Conservation (phyloP, 108 stramenopile genomes). For the Fragilaria radians region DNA sequence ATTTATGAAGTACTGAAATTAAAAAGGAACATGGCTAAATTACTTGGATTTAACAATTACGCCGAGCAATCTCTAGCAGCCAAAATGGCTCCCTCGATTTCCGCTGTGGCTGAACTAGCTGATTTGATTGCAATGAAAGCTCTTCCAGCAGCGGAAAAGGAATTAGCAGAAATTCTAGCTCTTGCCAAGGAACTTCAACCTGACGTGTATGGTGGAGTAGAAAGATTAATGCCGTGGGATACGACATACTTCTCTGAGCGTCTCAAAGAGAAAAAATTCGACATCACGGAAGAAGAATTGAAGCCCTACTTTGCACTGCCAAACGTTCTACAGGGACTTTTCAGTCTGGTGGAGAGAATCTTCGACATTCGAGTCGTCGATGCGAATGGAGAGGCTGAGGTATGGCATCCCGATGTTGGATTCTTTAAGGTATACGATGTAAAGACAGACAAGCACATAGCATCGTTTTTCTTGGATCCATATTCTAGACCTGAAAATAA, state of each 20-base stretch:
- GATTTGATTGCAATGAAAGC: slow-evolving; percentile 90
- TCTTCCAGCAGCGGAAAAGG: slow-evolving; percentile 84
- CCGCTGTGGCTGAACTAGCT: slow-evolving; percentile 77
- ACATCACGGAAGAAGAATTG: slow-evolving; percentile 93
- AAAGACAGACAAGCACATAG: slow-evolving; percentile 78
- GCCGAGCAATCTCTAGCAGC: slow-evolving; percentile 80
- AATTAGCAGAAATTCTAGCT: slow-evolving; percentile 81
- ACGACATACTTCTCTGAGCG: slow-evolving; percentile 89
- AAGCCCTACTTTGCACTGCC: slow-evolving; percentile 96
- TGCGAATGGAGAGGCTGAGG: slow-evolving; percentile 88
- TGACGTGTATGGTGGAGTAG: slow-evolving; percentile 67
- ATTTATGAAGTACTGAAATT: slow-evolving; percentile 87
- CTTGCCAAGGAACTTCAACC: slow-evolving; percentile 73
- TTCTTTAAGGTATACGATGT: slow-evolving; percentile 93
- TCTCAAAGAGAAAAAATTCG: slow-evolving; percentile 93
- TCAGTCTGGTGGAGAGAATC: slow-evolving; percentile 81
- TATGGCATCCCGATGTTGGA: slow-evolving; percentile 93
- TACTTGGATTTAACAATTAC: slow-evolving; percentile 89
- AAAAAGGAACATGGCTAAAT: slow-evolving; percentile 68
- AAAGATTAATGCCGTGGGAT: slow-evolving; percentile 88
- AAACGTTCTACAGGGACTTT: slow-evolving; percentile 90
- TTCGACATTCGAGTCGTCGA: slow-evolving; percentile 83
- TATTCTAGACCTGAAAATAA: slow-evolving; percentile 96
- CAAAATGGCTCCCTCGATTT: slow-evolving; percentile 94
- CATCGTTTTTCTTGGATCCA: slow-evolving; percentile 95